Evolutionary conservation across 495 filamentous ascomycete species (phyloP), one percentile per base, ranked within the genome.

Genomic region (Aspergillus incahuasiensis): DNA sequence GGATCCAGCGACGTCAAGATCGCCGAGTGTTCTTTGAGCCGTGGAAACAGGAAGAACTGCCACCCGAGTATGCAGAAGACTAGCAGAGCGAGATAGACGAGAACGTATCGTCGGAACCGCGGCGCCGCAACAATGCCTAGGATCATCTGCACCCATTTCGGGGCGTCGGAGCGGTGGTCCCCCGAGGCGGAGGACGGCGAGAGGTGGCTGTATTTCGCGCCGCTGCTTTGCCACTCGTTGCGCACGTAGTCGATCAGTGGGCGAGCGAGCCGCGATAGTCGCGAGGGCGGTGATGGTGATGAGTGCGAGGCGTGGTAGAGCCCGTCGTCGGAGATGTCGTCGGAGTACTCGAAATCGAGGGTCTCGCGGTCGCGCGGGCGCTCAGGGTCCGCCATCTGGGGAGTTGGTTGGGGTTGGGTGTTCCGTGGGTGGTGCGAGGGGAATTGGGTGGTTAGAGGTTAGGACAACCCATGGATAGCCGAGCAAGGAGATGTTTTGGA

Each of bases 171-270:
- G 9, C 47, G 42, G 19, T 68, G n/a, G n/a, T n/a, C n/a, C n/a
- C n/a, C 56, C 1, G 56, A 22, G 25, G 60, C 53, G 48, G 57
- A 56, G n/a, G 62, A 35, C 5, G 32, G 12, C 32, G 63, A 54
- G 47, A 58, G 51, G 49, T 66, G 56, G 56, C 55, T 43, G 50
- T 63, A 57, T 59, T 63, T 58, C 32, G 71, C 55, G 47, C 57
- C 54, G 12, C 12, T 35, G 0, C 57, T 50, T 60, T 74, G 69
- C 78, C 78, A 79, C 46, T 71, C 74, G 54, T 81, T 80, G 18
- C 68, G 70, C 15, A 73, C 69, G 21, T 67, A 71, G 48, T 79
- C 65, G 54, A 81, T 71, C 12, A 82, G 63, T 1, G 77, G 76
- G 8, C 67, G 62, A 5, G 66, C 56, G 54, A 60, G 53, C 28